Base-by-base conservation (phyloP, 768 basidiomycete genomes). In the Hypholoma sublateritium region DNA sequence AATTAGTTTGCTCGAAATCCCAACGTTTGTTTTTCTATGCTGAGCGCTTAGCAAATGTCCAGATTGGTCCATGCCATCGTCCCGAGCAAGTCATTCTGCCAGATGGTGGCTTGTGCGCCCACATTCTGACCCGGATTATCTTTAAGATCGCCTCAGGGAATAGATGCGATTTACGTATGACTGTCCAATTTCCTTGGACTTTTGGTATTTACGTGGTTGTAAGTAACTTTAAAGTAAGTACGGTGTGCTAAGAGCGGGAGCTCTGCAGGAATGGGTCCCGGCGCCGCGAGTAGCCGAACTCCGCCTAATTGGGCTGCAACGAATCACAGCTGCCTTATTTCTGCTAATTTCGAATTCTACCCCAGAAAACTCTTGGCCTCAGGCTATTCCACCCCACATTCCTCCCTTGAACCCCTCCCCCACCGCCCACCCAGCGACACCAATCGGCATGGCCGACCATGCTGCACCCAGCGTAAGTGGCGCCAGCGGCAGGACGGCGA, bases 401-500 rank as follows among this genome's bases (percentile, higher is more conserved):
- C 16, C n/a, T 47, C 46, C 11, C 16, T 28, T 53, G 42, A 28
- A 21, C 28, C 25, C n/a, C 28, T 17, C 24, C 13, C 21, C 11
- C 24, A 28, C 28, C 51, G 39, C 28, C 9, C 39, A 42, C 25
- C 51, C 37, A 19, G 19, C 5, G 13, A 28, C 9, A 14, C 21
- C 37, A 1, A 21, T 17, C 11, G 21, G 21, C 13, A 36, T 46
- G 53, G 32, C 41, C 16, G 11, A 28, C n/a, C 12, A 9, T 11
- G 34, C 21, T 11, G 28, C 28, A 32, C 13, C 9, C 21, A 17
- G n/a, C 3, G 32, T 28, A 21, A 53, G 32, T n/a, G 48, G 51
- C 43, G 50, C 43, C 17, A 17, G 46, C 36, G 34, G 46, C 53
- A 53, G 55, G 22, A 50, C 51, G 37, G 56, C 47, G 28, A 28